Base-by-base conservation (phyloP, 1,139 yeast genomes). In the Suhomyces anneliseae region DNA sequence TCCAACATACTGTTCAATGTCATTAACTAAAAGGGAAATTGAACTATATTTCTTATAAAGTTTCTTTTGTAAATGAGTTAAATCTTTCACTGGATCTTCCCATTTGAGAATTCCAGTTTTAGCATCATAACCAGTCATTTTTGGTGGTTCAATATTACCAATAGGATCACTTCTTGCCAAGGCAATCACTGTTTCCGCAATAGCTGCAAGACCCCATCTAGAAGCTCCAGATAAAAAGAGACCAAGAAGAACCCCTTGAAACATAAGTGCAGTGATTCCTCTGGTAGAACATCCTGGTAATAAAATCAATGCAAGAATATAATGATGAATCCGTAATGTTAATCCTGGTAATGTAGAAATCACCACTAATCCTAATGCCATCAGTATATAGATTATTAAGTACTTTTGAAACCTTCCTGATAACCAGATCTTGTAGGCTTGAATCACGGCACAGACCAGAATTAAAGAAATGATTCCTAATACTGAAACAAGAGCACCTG, bases 181-280 rank as follows among this genome's bases (percentile, higher is more conserved):
- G 11, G 90, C 79, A 10, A 76, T 69, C 40, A 79, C 79, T 0
- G 97, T 90, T 60, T 92, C 97, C 2, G 87, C 82, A 49, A 92
- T 83, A 24, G 96, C 84, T 3, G 95, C 98, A 59, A 87, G 83
- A 45, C 95, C 97, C 99, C 99, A 92, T 49, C 95, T 74, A 0
- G 96, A 83, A 2, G 90, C 82, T 0, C 99, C 99, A 24, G 93
- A 86, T 8, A 90, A 74, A 47, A 87, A 78, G 35, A 92, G 70
- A 0, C 98, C 99, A 1, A 89, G 64, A 27, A 93, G 69, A 2
- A 93, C 77, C 1, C 98, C 98, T 62, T 90, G 97, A 60, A 90
- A 86, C 19, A 82, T 53, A 44, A 86, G 71, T 0, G 90, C 90
- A 0, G 88, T 76, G 39, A 80, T 60, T 1, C 95, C 90, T 51